Evolutionary conservation across 208 protist genomes (phyloP).

Genomic region (Leishmania martiniquensis): DNA sequence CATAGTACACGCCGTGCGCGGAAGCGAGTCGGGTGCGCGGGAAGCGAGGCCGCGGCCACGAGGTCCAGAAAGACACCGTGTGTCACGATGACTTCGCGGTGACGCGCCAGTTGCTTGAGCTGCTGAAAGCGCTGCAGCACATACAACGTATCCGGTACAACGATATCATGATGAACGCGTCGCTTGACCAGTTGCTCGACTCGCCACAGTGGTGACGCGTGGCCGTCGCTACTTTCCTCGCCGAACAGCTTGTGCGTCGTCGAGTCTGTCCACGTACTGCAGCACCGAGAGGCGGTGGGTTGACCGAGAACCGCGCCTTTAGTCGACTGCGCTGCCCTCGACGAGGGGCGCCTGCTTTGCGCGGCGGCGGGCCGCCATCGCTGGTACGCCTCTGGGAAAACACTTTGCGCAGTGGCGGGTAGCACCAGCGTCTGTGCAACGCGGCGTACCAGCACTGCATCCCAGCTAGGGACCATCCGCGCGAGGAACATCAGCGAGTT

Average conservation of each 20-base stretch:
- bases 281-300: not conserved
- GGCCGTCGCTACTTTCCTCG: not conserved
- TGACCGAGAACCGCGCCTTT: not conserved
- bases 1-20: constrained; percentile 63
- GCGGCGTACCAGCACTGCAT: constrained; percentile 58
- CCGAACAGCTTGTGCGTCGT: constrained; percentile 28
- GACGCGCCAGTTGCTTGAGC: constrained; percentile 58
- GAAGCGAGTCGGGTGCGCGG: constrained; percentile 56
- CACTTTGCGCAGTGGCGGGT: constrained; percentile 54
- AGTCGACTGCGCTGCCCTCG: not conserved
- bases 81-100: constrained; percentile 79
- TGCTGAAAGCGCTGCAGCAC: constrained; percentile 58
- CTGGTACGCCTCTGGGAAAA: constrained; percentile 45
- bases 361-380: constrained; percentile 2
- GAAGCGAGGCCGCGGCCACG: constrained; percentile 25
- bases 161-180: constrained; percentile 59
- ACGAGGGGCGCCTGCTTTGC: not conserved
- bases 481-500: constrained; percentile 56
- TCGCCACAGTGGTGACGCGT: constrained; percentile 23
- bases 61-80: constrained; percentile 77
- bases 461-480: constrained; percentile 52
- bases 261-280: constrained; percentile 35
- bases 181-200: constrained; percentile 50
- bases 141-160: constrained; percentile 73
- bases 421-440: constrained; percentile 63